These are phyloP conservation scores for Andrographis paniculata DNA, from an alignment of 305 asterid species.

Conservation along the genomic window DNA sequence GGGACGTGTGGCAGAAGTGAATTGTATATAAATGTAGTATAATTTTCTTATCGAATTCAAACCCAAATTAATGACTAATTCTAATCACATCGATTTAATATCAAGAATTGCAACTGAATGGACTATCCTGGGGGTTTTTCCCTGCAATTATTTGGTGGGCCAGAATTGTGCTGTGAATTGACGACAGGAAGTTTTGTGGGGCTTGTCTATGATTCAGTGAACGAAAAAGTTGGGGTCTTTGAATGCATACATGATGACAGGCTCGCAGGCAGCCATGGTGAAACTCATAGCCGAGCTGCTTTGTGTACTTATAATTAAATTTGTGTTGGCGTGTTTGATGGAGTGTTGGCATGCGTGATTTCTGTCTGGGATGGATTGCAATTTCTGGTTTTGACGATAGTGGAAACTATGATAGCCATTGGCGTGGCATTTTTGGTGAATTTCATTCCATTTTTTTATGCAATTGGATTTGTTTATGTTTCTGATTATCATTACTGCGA, in stretches of 20 bases:
- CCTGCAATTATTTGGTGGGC: slow-evolving; percentile 13
- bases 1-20: slow-evolving; percentile 22
- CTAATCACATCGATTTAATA: no score
- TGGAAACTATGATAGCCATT: background rate
- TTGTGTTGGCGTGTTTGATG: background rate
- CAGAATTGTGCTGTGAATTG: slow-evolving; percentile 18
- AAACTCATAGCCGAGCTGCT: background rate
- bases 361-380: no score
- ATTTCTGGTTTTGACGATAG: background rate
- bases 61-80: no score
- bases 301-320: no score
- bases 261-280: background rate
- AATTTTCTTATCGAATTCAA: no score
- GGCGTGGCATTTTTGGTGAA: background rate
- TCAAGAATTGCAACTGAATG: slow-evolving; percentile 19
- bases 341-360: background rate
- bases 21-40: no score
- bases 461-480: no score
- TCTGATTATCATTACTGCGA: no score
- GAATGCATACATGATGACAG: background rate
- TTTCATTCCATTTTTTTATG: no score
- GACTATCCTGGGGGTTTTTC: background rate
- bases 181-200: slow-evolving; percentile 16
- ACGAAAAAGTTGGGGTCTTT: slow-evolving; percentile 14
- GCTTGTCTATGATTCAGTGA: slow-evolving; percentile 15